phyloP scores from a whole-genome alignment of 2,329 filamentous ascomycete genomes.

The Madurella fahalii region DNA sequence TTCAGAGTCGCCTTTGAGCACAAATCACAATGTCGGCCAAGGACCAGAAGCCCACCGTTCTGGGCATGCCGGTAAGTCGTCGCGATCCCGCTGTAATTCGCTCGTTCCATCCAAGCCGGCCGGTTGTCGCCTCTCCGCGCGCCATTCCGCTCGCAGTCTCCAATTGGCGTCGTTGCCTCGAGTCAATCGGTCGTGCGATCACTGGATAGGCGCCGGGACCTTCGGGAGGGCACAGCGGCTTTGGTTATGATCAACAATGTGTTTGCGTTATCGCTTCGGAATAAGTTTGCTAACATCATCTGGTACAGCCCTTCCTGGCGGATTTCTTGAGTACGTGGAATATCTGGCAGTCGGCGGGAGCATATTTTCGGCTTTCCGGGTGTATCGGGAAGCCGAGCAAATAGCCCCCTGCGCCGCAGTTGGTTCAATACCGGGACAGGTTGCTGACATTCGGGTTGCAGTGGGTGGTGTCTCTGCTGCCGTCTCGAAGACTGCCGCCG shows the following conservation, averaged over 20 bases:
- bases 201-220: neutral
- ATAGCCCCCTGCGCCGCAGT: slow-evolving; percentile 10
- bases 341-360: neutral
- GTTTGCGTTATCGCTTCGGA: neutral
- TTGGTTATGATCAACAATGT: neutral
- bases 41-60: slow-evolving; percentile 50
- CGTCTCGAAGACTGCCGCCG: slow-evolving; percentile 99
- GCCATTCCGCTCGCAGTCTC: slow-evolving; percentile 17
- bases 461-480: slow-evolving; percentile 99
- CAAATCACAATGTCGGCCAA: slow-evolving; percentile 50
- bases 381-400: no score
- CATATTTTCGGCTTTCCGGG: neutral
- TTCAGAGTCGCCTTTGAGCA: slow-evolving; percentile 42
- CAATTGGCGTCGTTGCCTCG: slow-evolving; percentile 23
- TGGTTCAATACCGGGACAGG: neutral
- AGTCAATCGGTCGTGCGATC: slow-evolving; percentile 12
- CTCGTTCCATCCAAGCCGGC: slow-evolving; percentile 25
- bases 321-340: slow-evolving; percentile 96
- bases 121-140: neutral
- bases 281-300: slow-evolving; percentile 33
- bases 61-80: slow-evolving; percentile 64
- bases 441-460: slow-evolving; percentile 19
- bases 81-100: slow-evolving; percentile 26
- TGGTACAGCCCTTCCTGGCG: slow-evolving; percentile 77
- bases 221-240: neutral